Percentiles rank a stretch among this genome's conserved stretches.
Evolutionary conservation across 345 rosid species (phyloP).

Genomic region (Eucalyptus rudis): DNA sequence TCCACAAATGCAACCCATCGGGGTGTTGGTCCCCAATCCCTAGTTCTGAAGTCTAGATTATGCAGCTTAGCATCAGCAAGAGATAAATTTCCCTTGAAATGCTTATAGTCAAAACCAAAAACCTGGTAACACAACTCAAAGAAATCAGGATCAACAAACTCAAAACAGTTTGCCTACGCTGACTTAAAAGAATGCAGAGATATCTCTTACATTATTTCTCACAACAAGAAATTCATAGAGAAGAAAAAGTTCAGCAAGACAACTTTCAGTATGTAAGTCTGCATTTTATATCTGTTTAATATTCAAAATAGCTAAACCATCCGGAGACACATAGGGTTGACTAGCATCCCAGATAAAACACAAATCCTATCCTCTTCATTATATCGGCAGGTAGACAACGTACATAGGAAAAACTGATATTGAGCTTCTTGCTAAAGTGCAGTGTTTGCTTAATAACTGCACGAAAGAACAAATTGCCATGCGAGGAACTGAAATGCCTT

Average conservation of each 20-base stretch:
- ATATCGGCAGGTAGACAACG: not conserved
- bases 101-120: conserved; percentile 67
- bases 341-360: not conserved
- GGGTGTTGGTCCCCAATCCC: conserved; percentile 99
- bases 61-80: conserved; percentile 14
- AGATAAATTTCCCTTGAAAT: conserved; percentile 51
- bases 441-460: not conserved
- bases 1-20: conserved; percentile 99
- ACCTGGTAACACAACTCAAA: conserved; percentile 34
- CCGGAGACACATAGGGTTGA: not conserved
- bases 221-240: not conserved
- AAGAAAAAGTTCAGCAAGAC: not conserved
- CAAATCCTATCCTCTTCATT: not conserved
- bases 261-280: not conserved
- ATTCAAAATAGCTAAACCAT: not conserved
- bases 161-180: not conserved
- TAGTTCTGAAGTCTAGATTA: conserved; percentile 54
- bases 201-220: not conserved
- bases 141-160: not conserved
- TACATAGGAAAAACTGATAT: not conserved
- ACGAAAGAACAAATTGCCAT: not conserved
- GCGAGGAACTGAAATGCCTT: not conserved
- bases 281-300: not conserved
- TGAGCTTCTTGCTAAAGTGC: not conserved
- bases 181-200: not conserved